A percentile compares a stretch with the other conserved stretches of the same genome.
Evolutionary conservation across 805 yeast genomes (phyloP).

Genomic region (Huiozyma sinensis): DNA sequence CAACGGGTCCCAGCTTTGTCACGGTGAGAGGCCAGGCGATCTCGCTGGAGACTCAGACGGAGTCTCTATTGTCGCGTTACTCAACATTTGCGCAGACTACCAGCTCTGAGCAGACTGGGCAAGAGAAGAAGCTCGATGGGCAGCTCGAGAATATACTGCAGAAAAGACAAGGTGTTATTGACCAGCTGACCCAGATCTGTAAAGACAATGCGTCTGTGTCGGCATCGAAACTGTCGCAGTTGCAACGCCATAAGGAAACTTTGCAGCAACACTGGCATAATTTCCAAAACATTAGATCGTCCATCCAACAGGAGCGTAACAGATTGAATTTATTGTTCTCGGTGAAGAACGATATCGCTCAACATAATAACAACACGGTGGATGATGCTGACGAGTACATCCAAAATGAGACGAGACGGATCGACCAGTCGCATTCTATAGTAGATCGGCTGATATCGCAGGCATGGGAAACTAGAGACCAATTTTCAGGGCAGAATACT

Average conservation of each 20-base stretch:
- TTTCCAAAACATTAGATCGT: slow-evolving; percentile 45
- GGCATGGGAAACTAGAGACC: slow-evolving; percentile 86
- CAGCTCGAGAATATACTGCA: slow-evolving; percentile 43
- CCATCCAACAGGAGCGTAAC: slow-evolving; percentile 65
- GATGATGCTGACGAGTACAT: slow-evolving; percentile 58
- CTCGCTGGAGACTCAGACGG: slow-evolving; percentile 60
- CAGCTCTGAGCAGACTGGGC: slow-evolving; percentile 36
- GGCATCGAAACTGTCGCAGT: slow-evolving; percentile 68
- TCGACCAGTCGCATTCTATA: slow-evolving; percentile 58
- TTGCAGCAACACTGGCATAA: slow-evolving; percentile 59
- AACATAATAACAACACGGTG: slow-evolving; percentile 35
- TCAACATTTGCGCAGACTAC: slow-evolving; percentile 46
- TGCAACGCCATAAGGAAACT: slow-evolving; percentile 71
- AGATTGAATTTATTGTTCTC: slow-evolving; percentile 61
- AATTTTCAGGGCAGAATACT: slow-evolving; percentile 60
- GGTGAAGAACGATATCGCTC: slow-evolving; percentile 71
- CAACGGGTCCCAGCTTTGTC: slow-evolving; percentile 35
- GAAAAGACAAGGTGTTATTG: slow-evolving; percentile 44
- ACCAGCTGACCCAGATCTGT: slow-evolving; percentile 40
- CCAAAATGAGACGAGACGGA: slow-evolving; percentile 63
- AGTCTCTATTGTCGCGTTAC: slow-evolving; percentile 39
- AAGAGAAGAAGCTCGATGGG: slow-evolving; percentile 36
- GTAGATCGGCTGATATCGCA: slow-evolving; percentile 75
- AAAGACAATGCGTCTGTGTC: slow-evolving; percentile 50
- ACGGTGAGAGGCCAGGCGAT: slow-evolving; percentile 62